Conservation (phyloP, 2,329 filamentous ascomycete genomes). For the Fusarium falciforme region DNA sequence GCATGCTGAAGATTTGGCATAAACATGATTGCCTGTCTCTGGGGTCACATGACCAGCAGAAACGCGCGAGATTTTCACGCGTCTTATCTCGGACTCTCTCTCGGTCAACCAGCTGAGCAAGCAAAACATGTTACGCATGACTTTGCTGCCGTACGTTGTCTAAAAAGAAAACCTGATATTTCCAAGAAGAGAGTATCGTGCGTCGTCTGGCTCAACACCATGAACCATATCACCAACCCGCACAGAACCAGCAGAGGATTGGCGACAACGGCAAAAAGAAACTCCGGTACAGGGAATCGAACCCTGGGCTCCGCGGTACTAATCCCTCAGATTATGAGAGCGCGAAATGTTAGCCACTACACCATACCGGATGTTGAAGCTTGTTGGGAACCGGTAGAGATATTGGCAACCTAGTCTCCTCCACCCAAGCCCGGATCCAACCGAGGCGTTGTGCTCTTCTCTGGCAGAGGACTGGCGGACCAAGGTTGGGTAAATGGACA, state of each 20-base stretch:
- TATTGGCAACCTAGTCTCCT: neutral
- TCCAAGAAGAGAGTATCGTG: neutral
- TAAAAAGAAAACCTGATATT: neutral
- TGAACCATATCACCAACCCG: neutral
- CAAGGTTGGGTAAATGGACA: neutral
- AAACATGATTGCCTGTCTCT: too few species aligned
- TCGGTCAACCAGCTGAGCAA: too few species aligned
- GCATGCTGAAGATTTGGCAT: too few species aligned
- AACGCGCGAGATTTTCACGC: neutral
- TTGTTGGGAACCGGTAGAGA: neutral
- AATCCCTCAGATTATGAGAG: slow-evolving; percentile 36
- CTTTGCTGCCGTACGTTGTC: too few species aligned
- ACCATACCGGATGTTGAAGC: slow-evolving; percentile 44
- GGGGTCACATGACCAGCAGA: neutral
- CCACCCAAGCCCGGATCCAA: neutral
- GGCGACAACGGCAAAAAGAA: neutral
- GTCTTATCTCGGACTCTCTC: too few species aligned
- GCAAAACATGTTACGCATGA: too few species aligned
- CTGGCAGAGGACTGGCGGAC: neutral
- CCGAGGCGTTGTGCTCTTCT: neutral
- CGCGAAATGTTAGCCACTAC: slow-evolving; percentile 51
- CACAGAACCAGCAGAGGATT: too few species aligned
- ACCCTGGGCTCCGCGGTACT: neutral
- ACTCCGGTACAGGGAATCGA: neutral
- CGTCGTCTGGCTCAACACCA: neutral